Conservation (phyloP, 768 basidiomycete genomes). For the Lentinula detonsa region DNA sequence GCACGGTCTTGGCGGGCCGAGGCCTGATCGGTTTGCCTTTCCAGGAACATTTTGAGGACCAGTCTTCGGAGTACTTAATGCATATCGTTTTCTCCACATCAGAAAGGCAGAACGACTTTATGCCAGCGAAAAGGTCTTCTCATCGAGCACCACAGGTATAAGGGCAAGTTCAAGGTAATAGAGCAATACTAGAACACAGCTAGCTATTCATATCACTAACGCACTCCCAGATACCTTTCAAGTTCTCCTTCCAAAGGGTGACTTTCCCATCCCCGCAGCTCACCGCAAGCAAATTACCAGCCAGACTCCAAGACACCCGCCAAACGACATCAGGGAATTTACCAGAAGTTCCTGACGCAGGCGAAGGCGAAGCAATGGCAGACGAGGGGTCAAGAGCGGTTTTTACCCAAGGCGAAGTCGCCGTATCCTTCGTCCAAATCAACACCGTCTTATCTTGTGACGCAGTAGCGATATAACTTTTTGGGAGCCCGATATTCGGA, state of each 20-base stretch:
- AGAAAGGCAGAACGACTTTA: no score
- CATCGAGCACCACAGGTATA: no score
- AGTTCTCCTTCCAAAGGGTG: conserved; percentile 95
- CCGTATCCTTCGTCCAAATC: conserved; percentile 86
- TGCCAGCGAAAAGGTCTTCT: no score
- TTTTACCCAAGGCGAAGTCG: conserved; percentile 72
- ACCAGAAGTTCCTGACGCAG: conserved; percentile 44
- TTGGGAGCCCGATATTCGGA: conserved; percentile 91
- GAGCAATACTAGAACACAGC: conserved; percentile 9
- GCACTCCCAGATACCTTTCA: conserved; percentile 94
- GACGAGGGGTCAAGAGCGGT: conserved; percentile 71
- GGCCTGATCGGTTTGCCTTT: no score
- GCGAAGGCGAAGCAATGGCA: conserved; percentile 36
- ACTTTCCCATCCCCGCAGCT: conserved; percentile 98
- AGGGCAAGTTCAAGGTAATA: neutral
- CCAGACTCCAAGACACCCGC: conserved; percentile 98
- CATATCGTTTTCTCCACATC: no score
- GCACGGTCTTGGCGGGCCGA: no score
- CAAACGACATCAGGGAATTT: conserved; percentile 97
- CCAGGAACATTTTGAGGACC: no score
- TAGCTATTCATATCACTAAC: conserved; percentile 92
- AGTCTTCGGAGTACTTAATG: no score
- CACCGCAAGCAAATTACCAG: conserved; percentile 93
- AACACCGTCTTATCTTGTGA: conserved; percentile 91
- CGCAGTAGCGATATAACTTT: conserved; percentile 93